Conservation (phyloP, 2,329 filamentous ascomycete species). For the Pseudopyricularia cyperi region DNA sequence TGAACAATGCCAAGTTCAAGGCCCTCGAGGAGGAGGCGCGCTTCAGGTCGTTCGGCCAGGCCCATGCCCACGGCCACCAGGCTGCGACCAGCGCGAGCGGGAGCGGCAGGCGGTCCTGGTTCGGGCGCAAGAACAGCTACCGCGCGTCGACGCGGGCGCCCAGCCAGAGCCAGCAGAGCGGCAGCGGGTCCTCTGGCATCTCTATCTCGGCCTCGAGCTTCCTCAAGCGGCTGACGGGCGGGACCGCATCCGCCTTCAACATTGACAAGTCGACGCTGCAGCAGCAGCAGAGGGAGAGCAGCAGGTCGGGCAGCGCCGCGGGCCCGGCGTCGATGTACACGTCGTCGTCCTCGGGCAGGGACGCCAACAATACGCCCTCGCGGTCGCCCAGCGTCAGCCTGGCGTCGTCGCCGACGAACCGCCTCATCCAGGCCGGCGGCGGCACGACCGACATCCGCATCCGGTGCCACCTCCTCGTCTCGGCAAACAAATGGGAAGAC, state of each 20-base stretch:
- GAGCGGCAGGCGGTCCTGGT: slow-evolving; percentile 40
- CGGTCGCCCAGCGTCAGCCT: slow-evolving; percentile 46
- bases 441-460: slow-evolving; percentile 75
- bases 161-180: slow-evolving; percentile 26
- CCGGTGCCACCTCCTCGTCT: slow-evolving; percentile 68
- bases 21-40: slow-evolving; percentile 51
- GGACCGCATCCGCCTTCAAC: slow-evolving; percentile 57
- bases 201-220: slow-evolving; percentile 60
- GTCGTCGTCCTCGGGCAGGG: slow-evolving; percentile 35
- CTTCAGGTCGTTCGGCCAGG: slow-evolving; percentile 59
- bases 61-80: slow-evolving; percentile 9
- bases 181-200: slow-evolving; percentile 46
- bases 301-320: slow-evolving; percentile 13
- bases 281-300: slow-evolving; percentile 33
- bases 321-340: slow-evolving; percentile 43
- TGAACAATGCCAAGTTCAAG: slow-evolving; percentile 85
- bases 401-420: slow-evolving; percentile 29
- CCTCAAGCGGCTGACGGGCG: slow-evolving; percentile 64
- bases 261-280: slow-evolving; percentile 67
- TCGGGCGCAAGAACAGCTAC: slow-evolving; percentile 53
- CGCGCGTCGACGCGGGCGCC: slow-evolving; percentile 48
- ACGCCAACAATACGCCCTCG: slow-evolving; percentile 31
- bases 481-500: slow-evolving; percentile 75
- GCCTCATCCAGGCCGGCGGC: slow-evolving; percentile 24
- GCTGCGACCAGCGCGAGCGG: slow-evolving; percentile 24